phyloP scores from a whole-genome alignment of 148 eudicot genomes.

The Cornus suecica region DNA sequence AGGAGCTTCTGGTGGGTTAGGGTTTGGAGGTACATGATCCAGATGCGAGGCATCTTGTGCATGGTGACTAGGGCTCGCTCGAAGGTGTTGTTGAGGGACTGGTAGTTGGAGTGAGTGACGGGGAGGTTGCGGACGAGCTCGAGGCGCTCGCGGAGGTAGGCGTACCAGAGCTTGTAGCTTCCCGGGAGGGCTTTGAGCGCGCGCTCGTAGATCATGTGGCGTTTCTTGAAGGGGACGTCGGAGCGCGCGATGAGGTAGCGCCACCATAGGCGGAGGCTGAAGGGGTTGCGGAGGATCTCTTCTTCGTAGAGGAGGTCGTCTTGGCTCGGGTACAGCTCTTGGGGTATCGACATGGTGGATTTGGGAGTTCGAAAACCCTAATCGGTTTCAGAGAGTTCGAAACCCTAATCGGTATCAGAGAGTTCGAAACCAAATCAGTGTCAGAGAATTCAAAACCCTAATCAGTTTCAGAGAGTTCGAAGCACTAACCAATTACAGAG shows the following conservation, averaged over 20 bases:
- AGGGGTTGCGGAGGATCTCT: constrained; percentile 79
- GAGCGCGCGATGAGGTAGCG: constrained; percentile 68
- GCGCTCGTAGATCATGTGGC: constrained; percentile 70
- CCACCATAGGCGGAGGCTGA: constrained; percentile 88
- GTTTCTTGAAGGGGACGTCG: constrained; percentile 59
- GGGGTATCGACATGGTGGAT: constrained; percentile 28
- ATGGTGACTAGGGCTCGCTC: constrained; percentile 83
- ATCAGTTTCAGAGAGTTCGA: too few relatives aligned
- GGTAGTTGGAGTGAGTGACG: constrained; percentile 49
- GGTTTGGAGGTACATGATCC: constrained; percentile 76
- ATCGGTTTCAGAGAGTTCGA: not conserved
- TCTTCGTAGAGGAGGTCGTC: constrained; percentile 68
- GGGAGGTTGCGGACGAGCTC: constrained; percentile 65
- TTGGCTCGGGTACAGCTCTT: constrained; percentile 53
- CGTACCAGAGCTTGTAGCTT: constrained; percentile 91
- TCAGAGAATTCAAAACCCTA: too few relatives aligned
- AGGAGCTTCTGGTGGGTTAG: constrained; percentile 62
- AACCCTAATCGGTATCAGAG: too few relatives aligned
- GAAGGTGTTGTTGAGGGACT: constrained; percentile 78
- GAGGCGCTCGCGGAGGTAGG: constrained; percentile 85
- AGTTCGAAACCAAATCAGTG: too few relatives aligned
- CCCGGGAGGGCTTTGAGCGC: constrained; percentile 85
- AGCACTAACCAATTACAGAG: too few relatives aligned
- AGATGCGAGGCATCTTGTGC: constrained; percentile 97
- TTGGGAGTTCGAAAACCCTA: not conserved